phyloP scores from a whole-genome alignment of 1,139 yeast genomes.

The Yamadazyma triangularis region DNA sequence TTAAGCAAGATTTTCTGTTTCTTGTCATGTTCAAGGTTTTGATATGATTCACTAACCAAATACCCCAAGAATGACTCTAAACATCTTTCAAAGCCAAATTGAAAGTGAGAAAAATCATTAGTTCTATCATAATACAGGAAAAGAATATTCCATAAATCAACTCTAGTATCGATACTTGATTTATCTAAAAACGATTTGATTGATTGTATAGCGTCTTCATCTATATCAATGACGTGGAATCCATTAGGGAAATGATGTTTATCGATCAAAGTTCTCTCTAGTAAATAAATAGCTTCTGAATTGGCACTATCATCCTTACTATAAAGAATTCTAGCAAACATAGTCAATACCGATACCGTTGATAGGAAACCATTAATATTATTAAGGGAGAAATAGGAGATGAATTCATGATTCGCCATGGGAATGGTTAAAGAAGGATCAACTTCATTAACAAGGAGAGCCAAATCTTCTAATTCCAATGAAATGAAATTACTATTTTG shows the following conservation, averaged over 20 bases:
- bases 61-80: slow-evolving; percentile 24
- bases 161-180: slow-evolving; percentile 63
- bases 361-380: slow-evolving; percentile 60
- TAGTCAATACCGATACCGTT: slow-evolving; percentile 60
- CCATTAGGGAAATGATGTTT: slow-evolving; percentile 2
- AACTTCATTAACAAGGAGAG: slow-evolving; percentile 15
- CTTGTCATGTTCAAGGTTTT: slow-evolving; percentile 5
- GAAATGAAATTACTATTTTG: slow-evolving; percentile 25
- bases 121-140: slow-evolving; percentile 53
- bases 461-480: slow-evolving; percentile 14
- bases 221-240: slow-evolving; percentile 10
- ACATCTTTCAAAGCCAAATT: slow-evolving; percentile 54
- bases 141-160: slow-evolving; percentile 74
- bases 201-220: slow-evolving; percentile 30
- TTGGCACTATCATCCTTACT: slow-evolving; percentile 30
- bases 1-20: slow-evolving; percentile 21
- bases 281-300: slow-evolving; percentile 45
- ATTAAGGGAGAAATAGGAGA: slow-evolving; percentile 53
- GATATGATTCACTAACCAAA: slow-evolving; percentile 12
- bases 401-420: slow-evolving; percentile 48
- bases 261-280: slow-evolving; percentile 50
- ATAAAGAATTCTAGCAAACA: slow-evolving; percentile 57
- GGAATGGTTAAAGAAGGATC: slow-evolving; percentile 5
- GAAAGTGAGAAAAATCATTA: slow-evolving; percentile 35
- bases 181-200: slow-evolving; percentile 55